Evolutionary conservation across 345 rosid species (phyloP), one percentile per base, ranked within the genome.

Genomic region (Iberis pinnata): DNA sequence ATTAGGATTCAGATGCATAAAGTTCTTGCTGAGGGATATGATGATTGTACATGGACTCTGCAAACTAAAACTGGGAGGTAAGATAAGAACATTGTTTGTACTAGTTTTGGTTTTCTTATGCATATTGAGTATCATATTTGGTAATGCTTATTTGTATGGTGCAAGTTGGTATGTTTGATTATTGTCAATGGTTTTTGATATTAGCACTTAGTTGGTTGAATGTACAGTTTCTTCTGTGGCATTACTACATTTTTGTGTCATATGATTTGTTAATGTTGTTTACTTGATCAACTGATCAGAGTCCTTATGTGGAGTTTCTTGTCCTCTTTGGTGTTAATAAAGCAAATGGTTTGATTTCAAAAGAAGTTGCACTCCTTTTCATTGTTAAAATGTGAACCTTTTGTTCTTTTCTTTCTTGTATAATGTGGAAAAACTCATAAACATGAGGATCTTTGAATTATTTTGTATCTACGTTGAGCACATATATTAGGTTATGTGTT

Each of bases 11-110:
- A 76, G 53, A 75, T 92, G 74, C 77, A 70, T 0, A 87, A 83
- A 73, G 89, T 69, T 78, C 76, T 92, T 47, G 59, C 84, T 8
- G 73, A 82, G 47, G 96, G 96, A 12, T 87, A 26, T 36, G 95
- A 92, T 38, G 95, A 92, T 59, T 65, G 72, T 33, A 32, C 80
- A 38, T 92, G 95, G 96, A 70, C 92, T 15, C 72, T 92, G 18
- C 84, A 80, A 73, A 71, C 86, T 22, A 83, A 78, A 81, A 76
- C 84, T 44, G 96, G 93, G 48, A 84, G 90, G 96, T 87, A 69
- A 52, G 25, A 18, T 87, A 69, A 52, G 25, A 18, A 27, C 38
- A 26, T 26, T n/a, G n/a, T n/a, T n/a, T n/a, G n/a, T n/a, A n/a
- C n/a, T 41, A 13, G 9, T 18, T 53, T 48, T 12, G 13, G 22